Percentiles rank a stretch among this genome's conserved stretches.
These are phyloP conservation scores for Cronartium quercuum DNA, from an alignment of 1,284 basidiomycete species.

Conservation along the genomic window DNA sequence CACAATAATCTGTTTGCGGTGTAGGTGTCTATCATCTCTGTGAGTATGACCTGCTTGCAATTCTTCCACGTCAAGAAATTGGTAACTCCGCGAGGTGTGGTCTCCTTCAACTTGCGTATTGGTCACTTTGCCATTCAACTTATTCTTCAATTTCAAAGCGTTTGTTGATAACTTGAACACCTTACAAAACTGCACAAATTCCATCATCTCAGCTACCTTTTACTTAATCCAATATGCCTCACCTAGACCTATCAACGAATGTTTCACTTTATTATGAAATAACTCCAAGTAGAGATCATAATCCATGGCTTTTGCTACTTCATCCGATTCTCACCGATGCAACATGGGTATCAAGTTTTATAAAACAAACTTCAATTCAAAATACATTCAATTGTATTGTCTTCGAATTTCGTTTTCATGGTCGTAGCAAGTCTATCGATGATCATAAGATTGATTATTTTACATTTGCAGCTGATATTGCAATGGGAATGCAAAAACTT, in stretches of 20 bases:
- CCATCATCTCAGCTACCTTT: no score
- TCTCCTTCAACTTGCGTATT: no score
- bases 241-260: neutral
- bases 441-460: neutral
- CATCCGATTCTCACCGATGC: neutral
- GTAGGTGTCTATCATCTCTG: no score
- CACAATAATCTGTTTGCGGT: no score
- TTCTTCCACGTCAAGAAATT: no score
- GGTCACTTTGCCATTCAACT: no score
- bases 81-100: no score
- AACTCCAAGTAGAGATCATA: neutral
- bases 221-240: no score
- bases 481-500: neutral
- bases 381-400: neutral
- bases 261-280: neutral
- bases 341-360: neutral
- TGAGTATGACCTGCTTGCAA: no score
- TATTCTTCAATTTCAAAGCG: no score
- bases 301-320: neutral
- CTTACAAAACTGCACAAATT: no score
- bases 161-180: no score
- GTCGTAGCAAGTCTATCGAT: neutral
- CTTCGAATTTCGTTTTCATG: neutral
- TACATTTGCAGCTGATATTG: conserved; percentile 1
- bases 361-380: neutral